Conservation (phyloP, 2,329 filamentous ascomycete genomes). For the Calonectria montana region DNA sequence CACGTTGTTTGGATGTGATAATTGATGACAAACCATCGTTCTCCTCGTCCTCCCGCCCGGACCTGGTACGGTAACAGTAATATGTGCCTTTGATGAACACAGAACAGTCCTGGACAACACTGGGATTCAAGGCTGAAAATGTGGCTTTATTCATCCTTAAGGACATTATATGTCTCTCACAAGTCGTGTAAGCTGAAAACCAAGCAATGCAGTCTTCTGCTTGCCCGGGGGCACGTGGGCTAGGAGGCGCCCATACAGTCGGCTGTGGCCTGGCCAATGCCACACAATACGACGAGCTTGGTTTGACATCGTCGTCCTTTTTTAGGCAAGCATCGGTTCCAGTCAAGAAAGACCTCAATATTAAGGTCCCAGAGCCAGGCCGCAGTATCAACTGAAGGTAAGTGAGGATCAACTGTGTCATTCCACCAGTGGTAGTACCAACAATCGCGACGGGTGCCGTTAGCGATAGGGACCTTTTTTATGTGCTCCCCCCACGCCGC, state of each 20-base stretch:
- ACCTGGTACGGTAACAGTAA: background rate
- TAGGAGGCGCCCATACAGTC: background rate
- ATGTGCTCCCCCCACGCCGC: too few species aligned
- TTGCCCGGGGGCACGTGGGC: background rate
- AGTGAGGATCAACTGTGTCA: background rate
- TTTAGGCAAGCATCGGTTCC: background rate
- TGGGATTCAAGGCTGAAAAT: background rate
- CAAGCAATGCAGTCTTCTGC: background rate
- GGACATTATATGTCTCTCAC: background rate
- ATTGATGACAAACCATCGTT: background rate
- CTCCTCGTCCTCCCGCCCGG: background rate
- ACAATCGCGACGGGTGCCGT: too few species aligned
- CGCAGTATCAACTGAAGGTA: background rate
- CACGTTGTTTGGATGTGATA: background rate
- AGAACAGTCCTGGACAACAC: background rate
- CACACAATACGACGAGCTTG: background rate
- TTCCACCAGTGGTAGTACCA: background rate
- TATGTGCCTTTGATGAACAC: background rate
- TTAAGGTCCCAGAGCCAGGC: background rate
- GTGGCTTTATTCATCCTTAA: background rate
- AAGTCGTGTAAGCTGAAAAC: background rate
- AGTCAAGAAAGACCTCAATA: background rate
- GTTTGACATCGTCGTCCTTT: background rate
- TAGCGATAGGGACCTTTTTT: too few species aligned
- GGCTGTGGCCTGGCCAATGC: background rate